These are phyloP conservation scores for Otatea glauca DNA, from an alignment of 176 grass and related monocot genomes.

Conservation along the genomic window DNA sequence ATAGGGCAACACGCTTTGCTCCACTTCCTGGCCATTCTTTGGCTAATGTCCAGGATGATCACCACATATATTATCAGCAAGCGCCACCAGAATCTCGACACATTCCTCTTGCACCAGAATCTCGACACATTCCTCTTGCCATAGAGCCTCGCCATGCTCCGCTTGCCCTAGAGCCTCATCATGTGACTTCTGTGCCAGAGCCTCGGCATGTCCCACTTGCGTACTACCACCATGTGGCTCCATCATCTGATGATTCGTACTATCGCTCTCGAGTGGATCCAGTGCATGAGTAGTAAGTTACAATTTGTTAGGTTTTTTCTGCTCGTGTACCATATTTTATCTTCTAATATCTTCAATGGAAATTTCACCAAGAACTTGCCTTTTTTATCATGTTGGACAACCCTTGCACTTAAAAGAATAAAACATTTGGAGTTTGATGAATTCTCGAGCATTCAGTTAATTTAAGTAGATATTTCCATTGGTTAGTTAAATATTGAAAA, in stretches of 20 bases:
- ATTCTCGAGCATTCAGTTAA: not conserved
- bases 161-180: constrained; percentile 18
- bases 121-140: constrained; percentile 25
- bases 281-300: constrained; percentile 51
- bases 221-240: constrained; percentile 44
- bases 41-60: constrained; percentile 37
- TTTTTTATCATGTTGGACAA: not conserved
- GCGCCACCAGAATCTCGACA: constrained; percentile 31
- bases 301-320: not conserved
- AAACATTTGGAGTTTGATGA: not conserved
- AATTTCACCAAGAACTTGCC: not conserved
- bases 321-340: not conserved
- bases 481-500: not conserved
- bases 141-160: constrained; percentile 29
- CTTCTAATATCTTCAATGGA: not conserved
- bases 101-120: constrained; percentile 25
- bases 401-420: not conserved
- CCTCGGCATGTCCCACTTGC: constrained; percentile 51
- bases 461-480: constrained; percentile 15
- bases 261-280: constrained; percentile 50
- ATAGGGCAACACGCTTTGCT: constrained; percentile 48
- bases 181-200: constrained; percentile 46
- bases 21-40: constrained; percentile 42
- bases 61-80: constrained; percentile 43
- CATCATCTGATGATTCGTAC: constrained; percentile 51